Evolutionary conservation across 805 yeast genomes (phyloP).

Genomic region (Tetrapisispora nanseiensis): DNA sequence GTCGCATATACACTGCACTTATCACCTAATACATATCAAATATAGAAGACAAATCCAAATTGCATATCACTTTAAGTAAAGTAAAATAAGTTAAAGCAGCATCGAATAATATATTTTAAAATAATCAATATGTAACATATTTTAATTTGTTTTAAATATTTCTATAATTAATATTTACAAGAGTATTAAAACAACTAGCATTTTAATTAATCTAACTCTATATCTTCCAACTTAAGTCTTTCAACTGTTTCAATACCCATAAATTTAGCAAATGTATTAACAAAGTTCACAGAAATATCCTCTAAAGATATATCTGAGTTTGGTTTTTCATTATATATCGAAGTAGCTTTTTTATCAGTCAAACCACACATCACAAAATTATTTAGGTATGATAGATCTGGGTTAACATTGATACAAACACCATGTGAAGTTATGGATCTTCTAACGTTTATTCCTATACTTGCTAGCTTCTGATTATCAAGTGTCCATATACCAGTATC

Average conservation of each 20-base stretch:
- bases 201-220: slow-evolving; percentile 8
- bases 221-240: slow-evolving; percentile 29
- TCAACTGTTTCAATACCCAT: slow-evolving; percentile 33
- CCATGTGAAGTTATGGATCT: slow-evolving; percentile 86
- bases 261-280: slow-evolving; percentile 33
- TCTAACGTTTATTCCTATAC: slow-evolving; percentile 82
- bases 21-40: too few relatives aligned
- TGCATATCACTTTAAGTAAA: too few relatives aligned
- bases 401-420: slow-evolving; percentile 64
- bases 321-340: slow-evolving; percentile 32
- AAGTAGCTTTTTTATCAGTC: slow-evolving; percentile 48
- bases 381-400: slow-evolving; percentile 65
- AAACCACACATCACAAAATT: slow-evolving; percentile 80
- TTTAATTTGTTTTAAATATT: neutral
- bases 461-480: slow-evolving; percentile 52
- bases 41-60: too few relatives aligned
- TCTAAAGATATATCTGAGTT: slow-evolving; percentile 18
- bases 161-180: neutral
- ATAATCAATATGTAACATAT: too few relatives aligned
- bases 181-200: too few relatives aligned
- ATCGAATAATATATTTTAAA: neutral
- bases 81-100: neutral
- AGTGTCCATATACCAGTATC: slow-evolving; percentile 87
- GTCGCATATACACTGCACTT: slow-evolving; percentile 14
- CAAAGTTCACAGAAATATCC: slow-evolving; percentile 38